These are phyloP conservation scores for Agapanthus africanus DNA, from an alignment of 106 monocot genomes.

Conservation along the genomic window DNA sequence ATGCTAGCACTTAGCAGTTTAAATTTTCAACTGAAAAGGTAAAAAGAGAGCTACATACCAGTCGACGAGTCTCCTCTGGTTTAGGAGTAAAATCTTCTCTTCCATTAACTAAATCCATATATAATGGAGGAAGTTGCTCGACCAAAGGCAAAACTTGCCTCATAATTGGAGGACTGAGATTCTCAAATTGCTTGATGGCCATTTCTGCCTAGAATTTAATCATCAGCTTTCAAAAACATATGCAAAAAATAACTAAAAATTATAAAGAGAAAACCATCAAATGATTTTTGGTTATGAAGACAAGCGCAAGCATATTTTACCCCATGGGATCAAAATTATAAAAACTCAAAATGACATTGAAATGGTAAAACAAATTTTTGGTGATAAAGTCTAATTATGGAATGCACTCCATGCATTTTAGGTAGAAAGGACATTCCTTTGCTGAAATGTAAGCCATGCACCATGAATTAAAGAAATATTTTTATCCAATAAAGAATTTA, in stretches of 20 bases:
- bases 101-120: conserved; percentile 82
- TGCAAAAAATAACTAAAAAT: background rate
- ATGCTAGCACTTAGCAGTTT: too few relatives aligned
- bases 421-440: background rate
- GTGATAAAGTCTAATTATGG: background rate
- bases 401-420: background rate
- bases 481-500: background rate
- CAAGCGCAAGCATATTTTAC: background rate
- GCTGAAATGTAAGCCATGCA: background rate
- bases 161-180: conserved; percentile 80
- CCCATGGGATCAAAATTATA: too few relatives aligned
- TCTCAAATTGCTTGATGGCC: conserved; percentile 82
- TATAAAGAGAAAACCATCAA: background rate
- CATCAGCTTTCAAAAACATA: background rate
- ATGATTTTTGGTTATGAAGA: background rate
- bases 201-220: conserved; percentile 64
- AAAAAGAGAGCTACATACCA: conserved; percentile 44
- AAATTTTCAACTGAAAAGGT: background rate
- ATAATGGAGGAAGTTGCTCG: conserved; percentile 93
- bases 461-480: background rate
- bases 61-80: conserved; percentile 83
- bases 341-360: background rate
- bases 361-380: background rate
- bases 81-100: conserved; percentile 96
- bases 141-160: conserved; percentile 82